A percentile compares a stretch with the other conserved stretches of the same genome.
These are phyloP conservation scores for Suhomyces ambrosiae DNA, from an alignment of 1,139 yeast species.

Conservation along the genomic window DNA sequence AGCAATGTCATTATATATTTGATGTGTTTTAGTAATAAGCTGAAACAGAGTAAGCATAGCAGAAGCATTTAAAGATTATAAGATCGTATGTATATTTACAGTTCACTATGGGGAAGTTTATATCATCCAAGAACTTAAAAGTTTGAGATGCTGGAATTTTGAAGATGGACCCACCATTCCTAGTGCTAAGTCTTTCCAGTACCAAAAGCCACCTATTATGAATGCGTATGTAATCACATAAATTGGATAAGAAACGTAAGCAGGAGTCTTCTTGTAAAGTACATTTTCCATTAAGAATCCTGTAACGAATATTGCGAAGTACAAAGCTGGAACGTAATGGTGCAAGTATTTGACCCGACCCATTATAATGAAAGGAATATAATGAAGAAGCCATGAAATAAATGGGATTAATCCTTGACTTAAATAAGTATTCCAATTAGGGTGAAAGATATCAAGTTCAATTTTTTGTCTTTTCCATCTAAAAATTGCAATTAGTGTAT, in stretches of 20 bases:
- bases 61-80: no score
- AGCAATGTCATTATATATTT: no score
- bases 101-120: conserved; percentile 1
- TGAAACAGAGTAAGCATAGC: no score
- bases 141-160: conserved; percentile 26
- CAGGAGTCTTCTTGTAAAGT: conserved; percentile 19
- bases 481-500: conserved; percentile 20
- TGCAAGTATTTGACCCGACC: conserved; percentile 40
- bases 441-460: conserved; percentile 18
- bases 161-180: conserved; percentile 38
- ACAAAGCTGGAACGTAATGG: conserved; percentile 40
- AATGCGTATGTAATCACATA: conserved; percentile 25
- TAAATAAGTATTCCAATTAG: conserved; percentile 28
- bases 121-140: conserved; percentile 35
- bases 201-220: conserved; percentile 32
- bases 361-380: conserved; percentile 35
- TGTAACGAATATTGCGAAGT: conserved; percentile 34
- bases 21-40: no score
- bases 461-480: conserved; percentile 39
- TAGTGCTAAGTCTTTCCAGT: conserved; percentile 30
- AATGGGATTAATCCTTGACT: conserved; percentile 36
- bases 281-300: conserved; percentile 40
- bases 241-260: conserved; percentile 15
- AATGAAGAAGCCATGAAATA: conserved; percentile 37
- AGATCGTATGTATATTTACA: no score